These are phyloP conservation scores for Lachancea mirantina DNA, from an alignment of 805 yeast genomes.

Conservation along the genomic window DNA sequence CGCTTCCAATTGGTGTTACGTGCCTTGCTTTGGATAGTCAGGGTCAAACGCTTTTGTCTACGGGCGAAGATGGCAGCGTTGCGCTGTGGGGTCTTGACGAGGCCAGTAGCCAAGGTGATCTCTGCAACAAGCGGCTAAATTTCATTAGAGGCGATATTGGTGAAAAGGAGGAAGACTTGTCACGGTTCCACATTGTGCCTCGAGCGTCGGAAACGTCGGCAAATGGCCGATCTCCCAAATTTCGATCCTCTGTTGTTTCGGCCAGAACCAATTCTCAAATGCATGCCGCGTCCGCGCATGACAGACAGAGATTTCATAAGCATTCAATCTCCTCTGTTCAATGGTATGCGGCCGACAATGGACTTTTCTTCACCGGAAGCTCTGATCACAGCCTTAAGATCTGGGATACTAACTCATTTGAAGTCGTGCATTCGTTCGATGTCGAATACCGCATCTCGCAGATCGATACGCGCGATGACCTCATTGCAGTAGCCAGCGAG, in stretches of 20 bases:
- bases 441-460: conserved; percentile 57
- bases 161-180: neutral
- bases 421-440: conserved; percentile 60
- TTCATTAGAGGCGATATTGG: conserved; percentile 5
- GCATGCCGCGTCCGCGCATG: conserved; percentile 1
- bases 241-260: conserved; percentile 1
- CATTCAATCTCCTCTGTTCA: conserved; percentile 66
- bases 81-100: conserved; percentile 28
- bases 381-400: conserved; percentile 69
- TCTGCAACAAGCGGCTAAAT: conserved; percentile 26
- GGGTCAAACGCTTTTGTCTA: conserved; percentile 16
- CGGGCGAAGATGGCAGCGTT: conserved; percentile 32
- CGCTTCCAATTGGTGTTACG: conserved; percentile 9
- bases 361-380: conserved; percentile 76
- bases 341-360: conserved; percentile 91
- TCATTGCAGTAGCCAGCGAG: conserved; percentile 67
- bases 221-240: neutral
- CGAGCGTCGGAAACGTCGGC: conserved; percentile 1
- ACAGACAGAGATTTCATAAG: conserved; percentile 42
- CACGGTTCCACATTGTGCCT: conserved; percentile 2
- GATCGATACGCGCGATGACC: conserved; percentile 44
- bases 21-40: conserved; percentile 19
- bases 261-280: neutral
- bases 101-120: conserved; percentile 14
- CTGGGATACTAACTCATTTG: conserved; percentile 69